Base-by-base conservation (phyloP, 2,329 filamentous ascomycete species). In the Thielaviopsis ethacetica region DNA sequence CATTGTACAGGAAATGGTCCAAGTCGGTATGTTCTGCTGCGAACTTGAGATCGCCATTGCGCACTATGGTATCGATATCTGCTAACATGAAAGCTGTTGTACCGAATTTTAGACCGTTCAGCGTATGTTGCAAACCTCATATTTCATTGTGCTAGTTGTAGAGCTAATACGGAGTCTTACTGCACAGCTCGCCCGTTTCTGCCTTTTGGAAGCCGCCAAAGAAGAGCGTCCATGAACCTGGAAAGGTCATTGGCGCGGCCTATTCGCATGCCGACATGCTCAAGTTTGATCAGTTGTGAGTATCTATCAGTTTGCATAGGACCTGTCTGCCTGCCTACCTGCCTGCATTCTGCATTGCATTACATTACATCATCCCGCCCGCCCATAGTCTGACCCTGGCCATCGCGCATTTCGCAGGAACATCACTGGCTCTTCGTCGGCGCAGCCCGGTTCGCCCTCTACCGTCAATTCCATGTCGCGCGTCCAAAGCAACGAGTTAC, bases 251-350 rank as follows among this genome's bases (percentile, higher is more conserved):
- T 61, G 93, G 93, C 65, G 93, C 93, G 59, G 86, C 91, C 53
- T 98, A 98, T 70, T 97, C 93, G 15, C 93, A 98, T 71, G 88
- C 91, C 27, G 91, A 97, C 72, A 88, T 95, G 68, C 78, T 96
- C 66, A 95, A 91, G 71, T 86, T 91, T 67, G 88, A 89, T 67
- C 81, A 83, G 27, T 66, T 91, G 88, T 93, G 79, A 52, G 59
- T 52, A 24, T 60, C 10, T 17, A 12, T 7, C 9, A 60, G 3
- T 13, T 19, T 9, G 17, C 12, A 54, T 15, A n/a, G 26, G 3
- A 6, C 24, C 24, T 26, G 24, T 6, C 24, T 26, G 24, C 24
- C 24, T 26, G 24, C 24, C 24, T 26, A 26, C 24, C 24, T 26
- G n/a, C n/a, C n/a, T n/a, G n/a, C n/a, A n/a, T n/a, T n/a, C n/a